Evolutionary conservation across 2,329 filamentous ascomycete species (phyloP).

Genomic region (Herpotrichia juniperi): DNA sequence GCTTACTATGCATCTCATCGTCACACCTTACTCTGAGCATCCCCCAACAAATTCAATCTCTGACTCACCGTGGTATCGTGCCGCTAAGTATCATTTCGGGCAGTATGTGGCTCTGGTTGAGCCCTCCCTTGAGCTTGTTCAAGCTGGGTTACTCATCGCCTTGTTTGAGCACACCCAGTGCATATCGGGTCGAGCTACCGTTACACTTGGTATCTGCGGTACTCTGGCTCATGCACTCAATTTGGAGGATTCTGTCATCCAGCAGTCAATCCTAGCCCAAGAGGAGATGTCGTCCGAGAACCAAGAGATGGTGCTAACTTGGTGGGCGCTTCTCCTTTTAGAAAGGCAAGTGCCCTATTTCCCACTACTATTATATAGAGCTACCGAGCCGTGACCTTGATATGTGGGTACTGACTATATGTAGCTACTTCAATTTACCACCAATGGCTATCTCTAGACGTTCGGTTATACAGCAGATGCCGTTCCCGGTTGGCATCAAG

Average conservation of each 20-base stretch:
- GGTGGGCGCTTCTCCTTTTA: conserved; percentile 8
- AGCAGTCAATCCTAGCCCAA: background rate
- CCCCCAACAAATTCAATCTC: conserved; percentile 3
- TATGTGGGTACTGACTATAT: background rate
- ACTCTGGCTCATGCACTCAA: conserved; percentile 16
- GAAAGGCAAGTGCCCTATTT: conserved; percentile 14
- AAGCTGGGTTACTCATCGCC: conserved; percentile 22
- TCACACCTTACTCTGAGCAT: conserved; percentile 11
- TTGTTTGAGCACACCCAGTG: conserved; percentile 22
- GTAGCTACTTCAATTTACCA: conserved; percentile 23
- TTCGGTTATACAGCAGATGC: conserved; percentile 4
- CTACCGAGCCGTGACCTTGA: background rate
- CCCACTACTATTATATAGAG: background rate
- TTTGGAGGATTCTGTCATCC: conserved; percentile 12
- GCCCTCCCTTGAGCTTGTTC: conserved; percentile 15
- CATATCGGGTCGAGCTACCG: conserved; percentile 14
- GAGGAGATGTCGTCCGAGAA: conserved; percentile 9
- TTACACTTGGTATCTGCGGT: conserved; percentile 19
- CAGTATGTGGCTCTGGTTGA: conserved; percentile 15
- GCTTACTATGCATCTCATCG: conserved; percentile 21
- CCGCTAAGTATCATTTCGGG: conserved; percentile 21
- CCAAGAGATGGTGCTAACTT: conserved; percentile 16
- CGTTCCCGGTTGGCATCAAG: background rate
- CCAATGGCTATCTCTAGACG: conserved; percentile 14
- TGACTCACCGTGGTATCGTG: conserved; percentile 19